Evolutionary conservation across 2,329 filamentous ascomycete genomes (phyloP).

Genomic region (Zopfia rhizophila): DNA sequence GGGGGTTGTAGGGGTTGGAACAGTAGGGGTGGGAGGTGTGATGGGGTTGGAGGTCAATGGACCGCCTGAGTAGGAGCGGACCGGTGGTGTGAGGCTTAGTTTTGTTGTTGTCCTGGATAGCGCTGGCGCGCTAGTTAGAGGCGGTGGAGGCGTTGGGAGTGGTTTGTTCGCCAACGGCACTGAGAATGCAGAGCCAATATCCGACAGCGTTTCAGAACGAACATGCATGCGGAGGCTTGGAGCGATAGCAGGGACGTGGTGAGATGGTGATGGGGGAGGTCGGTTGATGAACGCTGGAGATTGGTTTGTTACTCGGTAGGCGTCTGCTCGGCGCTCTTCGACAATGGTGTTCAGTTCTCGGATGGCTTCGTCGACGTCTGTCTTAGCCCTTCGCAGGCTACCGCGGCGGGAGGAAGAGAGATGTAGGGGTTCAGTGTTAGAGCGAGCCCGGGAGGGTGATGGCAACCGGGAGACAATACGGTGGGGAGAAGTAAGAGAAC

Average conservation of each 20-base stretch:
- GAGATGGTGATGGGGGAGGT: constrained; percentile 45
- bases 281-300: constrained; percentile 38
- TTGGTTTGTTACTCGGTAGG: constrained; percentile 42
- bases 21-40: constrained; percentile 42
- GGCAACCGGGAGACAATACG: constrained; percentile 39
- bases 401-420: constrained; percentile 39
- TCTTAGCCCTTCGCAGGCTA: constrained; percentile 49
- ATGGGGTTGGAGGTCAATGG: constrained; percentile 49
- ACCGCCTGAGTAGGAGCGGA: constrained; percentile 29
- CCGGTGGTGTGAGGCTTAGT: constrained; percentile 38
- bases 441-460: constrained; percentile 47
- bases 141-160: constrained; percentile 31
- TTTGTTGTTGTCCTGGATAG: constrained; percentile 29
- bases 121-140: constrained; percentile 13
- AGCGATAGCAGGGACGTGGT: constrained; percentile 59
- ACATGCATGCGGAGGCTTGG: constrained; percentile 58
- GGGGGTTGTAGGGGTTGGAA: constrained; percentile 44
- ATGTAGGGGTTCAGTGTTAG: constrained; percentile 42
- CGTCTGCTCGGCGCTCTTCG: constrained; percentile 57
- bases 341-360: constrained; percentile 61
- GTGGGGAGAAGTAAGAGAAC: constrained; percentile 27
- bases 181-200: constrained; percentile 60
- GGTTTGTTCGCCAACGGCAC: constrained; percentile 47
- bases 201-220: constrained; percentile 58
- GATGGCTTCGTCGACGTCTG: constrained; percentile 58